phyloP scores from a whole-genome alignment of 768 basidiomycete genomes.

The Plicaturopsis crispa region DNA sequence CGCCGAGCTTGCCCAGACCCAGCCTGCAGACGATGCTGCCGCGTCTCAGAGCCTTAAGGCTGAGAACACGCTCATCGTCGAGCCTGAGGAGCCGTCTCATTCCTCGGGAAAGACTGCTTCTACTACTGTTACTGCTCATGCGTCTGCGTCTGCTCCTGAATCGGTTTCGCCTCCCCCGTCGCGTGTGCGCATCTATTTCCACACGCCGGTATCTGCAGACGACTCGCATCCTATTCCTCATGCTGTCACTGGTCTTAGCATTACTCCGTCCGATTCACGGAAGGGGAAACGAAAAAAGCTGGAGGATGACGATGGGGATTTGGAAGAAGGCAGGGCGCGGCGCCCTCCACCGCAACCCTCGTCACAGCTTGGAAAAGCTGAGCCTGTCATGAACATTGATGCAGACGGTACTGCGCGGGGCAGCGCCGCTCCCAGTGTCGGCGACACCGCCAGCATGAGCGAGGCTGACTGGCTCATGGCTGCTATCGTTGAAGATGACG shows the following conservation, averaged over 20 bases:
- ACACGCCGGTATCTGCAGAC: slow-evolving; percentile 79
- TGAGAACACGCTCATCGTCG: slow-evolving; percentile 20
- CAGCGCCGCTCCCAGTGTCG: slow-evolving; percentile 64
- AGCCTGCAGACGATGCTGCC: slow-evolving; percentile 20
- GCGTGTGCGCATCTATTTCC: slow-evolving; percentile 87
- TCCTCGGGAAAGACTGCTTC: slow-evolving; percentile 18
- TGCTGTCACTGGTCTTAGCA: slow-evolving; percentile 29
- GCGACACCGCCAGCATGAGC: slow-evolving; percentile 50
- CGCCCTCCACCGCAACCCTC: slow-evolving; percentile 52
- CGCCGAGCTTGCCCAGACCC: slow-evolving; percentile 9
- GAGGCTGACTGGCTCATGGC: slow-evolving; percentile 89
- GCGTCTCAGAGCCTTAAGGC: slow-evolving; percentile 14
- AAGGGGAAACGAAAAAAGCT: slow-evolving; percentile 87
- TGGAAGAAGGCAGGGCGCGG: slow-evolving; percentile 62
- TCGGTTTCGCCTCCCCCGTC: slow-evolving; percentile 48
- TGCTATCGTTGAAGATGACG: slow-evolving; percentile 71
- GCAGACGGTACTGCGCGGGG: slow-evolving; percentile 51
- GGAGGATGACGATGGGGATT: slow-evolving; percentile 81
- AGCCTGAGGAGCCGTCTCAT: too few species aligned
- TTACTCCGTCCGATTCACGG: slow-evolving; percentile 48
- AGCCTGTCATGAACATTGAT: slow-evolving; percentile 43
- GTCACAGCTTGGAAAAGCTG: slow-evolving; percentile 16
- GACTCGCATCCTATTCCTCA: slow-evolving; percentile 71
- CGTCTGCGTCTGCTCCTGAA: slow-evolving; percentile 21
- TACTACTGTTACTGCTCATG: slow-evolving; percentile 15